Evolutionary conservation across 805 yeast genomes (phyloP).

Genomic region (Suhomyces kilbournensis): DNA sequence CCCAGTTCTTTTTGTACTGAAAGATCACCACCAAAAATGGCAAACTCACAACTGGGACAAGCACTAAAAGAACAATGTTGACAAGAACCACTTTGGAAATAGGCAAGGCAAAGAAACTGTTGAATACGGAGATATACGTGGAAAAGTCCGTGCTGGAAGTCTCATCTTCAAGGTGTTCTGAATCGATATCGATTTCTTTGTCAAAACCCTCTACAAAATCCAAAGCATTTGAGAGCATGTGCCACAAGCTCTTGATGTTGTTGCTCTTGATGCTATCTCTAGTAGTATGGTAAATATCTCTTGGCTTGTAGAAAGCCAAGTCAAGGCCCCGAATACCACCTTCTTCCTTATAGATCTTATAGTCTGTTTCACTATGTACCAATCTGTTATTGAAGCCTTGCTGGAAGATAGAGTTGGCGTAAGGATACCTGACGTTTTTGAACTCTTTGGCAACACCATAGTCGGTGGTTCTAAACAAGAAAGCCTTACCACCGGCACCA

Average conservation of each 20-base stretch:
- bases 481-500: slow-evolving; percentile 85
- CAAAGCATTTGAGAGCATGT: slow-evolving; percentile 72
- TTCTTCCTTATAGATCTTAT: slow-evolving; percentile 59
- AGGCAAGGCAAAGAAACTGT: slow-evolving; percentile 56
- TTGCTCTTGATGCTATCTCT: slow-evolving; percentile 67
- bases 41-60: slow-evolving; percentile 53
- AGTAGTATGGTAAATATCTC: slow-evolving; percentile 78
- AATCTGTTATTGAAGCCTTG: slow-evolving; percentile 76
- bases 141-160: slow-evolving; percentile 35
- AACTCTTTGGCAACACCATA: slow-evolving; percentile 61
- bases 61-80: slow-evolving; percentile 50
- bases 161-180: slow-evolving; percentile 19
- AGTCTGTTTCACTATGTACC: slow-evolving; percentile 82
- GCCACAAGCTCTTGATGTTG: slow-evolving; percentile 70
- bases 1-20: slow-evolving; percentile 48
- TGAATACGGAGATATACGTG: slow-evolving; percentile 63
- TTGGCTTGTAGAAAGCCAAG: slow-evolving; percentile 83
- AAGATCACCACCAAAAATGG: slow-evolving; percentile 47
- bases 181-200: slow-evolving; percentile 33
- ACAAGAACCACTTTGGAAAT: slow-evolving; percentile 46
- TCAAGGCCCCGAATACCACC: slow-evolving; percentile 81
- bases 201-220: slow-evolving; percentile 52
- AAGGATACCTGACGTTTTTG: slow-evolving; percentile 60
- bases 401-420: slow-evolving; percentile 77
- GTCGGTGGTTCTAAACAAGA: slow-evolving; percentile 82